Base-by-base conservation (phyloP, 108 stramenopile species). In the Fragilaria crotonensis region DNA sequence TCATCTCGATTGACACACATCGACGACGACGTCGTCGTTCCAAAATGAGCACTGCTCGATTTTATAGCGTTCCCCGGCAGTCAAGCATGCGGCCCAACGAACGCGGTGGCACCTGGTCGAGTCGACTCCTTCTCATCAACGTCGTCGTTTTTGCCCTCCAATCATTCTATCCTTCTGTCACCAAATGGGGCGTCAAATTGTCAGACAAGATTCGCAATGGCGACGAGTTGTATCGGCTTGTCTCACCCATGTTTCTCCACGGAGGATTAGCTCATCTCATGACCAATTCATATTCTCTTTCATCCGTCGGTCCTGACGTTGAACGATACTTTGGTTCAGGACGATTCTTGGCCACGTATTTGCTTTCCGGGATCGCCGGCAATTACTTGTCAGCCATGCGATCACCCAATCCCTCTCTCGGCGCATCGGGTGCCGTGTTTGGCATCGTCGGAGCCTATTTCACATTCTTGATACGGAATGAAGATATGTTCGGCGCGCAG, bases 371-470 rank as follows among this genome's bases (percentile, higher is more conserved):
- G n/a, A 61, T 82, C 22, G 72, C 77, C 2, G 91, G 87, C 14
- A 93, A 93, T 72, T 36, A 83, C 0, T 14, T 89, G 0, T 76
- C 72, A 45, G 80, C 87, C 1, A 33, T 65, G n/a, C 45, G 63
- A 11, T 49, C 79, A 17, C 90, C 90, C 3, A 89, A 87, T 68
- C 90, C 90, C 0, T 73, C 79, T 3, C 71, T 93, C 53, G 90
- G 91, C 5, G 91, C 91, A 1, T 71, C 65, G 25, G 91, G 91
- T 18, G 87, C 85, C 19, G 87, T 93, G 0, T 93, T 93, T 68
- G 85, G 87, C 23, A 66, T 93, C 25, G 74, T 89, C 49, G 83
- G 83, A 17, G 79, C 84, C 9, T 83, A 89, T 44, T 82, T 70
- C 28, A 73, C 77, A 0, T 93, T 87, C 74, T 53, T 93, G 54